These are phyloP conservation scores for Smallanthus sonchifolius DNA, from an alignment of 129 eudicot species.

Conservation along the genomic window DNA sequence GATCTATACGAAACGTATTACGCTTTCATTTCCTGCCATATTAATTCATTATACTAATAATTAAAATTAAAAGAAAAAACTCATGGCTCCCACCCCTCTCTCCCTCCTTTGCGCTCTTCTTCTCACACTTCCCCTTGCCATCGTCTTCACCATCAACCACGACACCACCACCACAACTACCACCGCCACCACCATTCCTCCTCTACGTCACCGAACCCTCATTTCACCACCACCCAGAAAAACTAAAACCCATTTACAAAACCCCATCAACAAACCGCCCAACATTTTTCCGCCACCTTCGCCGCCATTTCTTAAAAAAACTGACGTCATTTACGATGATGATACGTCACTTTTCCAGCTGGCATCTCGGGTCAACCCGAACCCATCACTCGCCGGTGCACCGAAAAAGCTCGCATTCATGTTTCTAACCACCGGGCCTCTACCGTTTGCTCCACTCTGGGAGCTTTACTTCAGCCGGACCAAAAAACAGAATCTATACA, in stretches of 20 bases:
- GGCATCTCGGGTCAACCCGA: constrained; percentile 50
- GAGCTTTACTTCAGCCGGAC: constrained; percentile 57
- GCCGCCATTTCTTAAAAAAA: neutral
- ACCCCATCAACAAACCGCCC: constrained; percentile 19
- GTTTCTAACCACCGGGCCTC: constrained; percentile 63
- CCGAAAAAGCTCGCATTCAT: constrained; percentile 67
- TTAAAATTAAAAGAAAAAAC: neutral
- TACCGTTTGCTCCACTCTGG: constrained; percentile 73
- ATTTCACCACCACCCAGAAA: constrained; percentile 19
- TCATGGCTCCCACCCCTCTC: constrained; percentile 62
- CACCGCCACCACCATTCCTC: constrained; percentile 19
- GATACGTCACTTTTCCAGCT: constrained; percentile 36
- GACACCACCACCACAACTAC: constrained; percentile 35
- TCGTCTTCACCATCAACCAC: constrained; percentile 66
- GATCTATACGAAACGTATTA: constrained; percentile 17
- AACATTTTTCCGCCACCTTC: constrained; percentile 19
- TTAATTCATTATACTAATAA: neutral
- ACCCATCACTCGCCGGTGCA: constrained; percentile 21
- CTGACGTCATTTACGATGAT: neutral
- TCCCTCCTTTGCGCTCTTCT: constrained; percentile 84
- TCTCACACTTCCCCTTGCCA: constrained; percentile 76
- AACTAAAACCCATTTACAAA: constrained; percentile 3
- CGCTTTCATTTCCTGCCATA: neutral
- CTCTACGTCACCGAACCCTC: neutral
- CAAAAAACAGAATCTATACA: constrained; percentile 37